These are phyloP conservation scores for Lagenaria siceraria DNA, from an alignment of 306 rosid genomes.

Conservation along the genomic window DNA sequence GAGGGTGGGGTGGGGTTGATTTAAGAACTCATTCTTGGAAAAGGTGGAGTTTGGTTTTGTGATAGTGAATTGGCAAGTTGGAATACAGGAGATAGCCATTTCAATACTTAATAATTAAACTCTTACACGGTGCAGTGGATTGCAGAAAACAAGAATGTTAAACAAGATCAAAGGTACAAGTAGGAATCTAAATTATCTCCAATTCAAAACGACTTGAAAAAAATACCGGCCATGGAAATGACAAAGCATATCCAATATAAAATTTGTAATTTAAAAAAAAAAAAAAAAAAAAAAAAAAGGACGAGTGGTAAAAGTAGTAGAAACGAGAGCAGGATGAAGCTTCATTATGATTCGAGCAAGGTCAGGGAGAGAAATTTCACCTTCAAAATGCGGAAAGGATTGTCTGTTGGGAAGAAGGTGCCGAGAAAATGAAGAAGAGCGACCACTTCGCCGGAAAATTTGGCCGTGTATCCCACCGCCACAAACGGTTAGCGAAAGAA, in stretches of 20 bases:
- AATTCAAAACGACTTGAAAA: neutral
- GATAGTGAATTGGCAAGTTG: conserved; percentile 21
- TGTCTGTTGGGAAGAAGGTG: conserved; percentile 2
- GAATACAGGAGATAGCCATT: conserved; percentile 36
- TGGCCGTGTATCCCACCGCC: neutral
- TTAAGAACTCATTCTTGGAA: conserved; percentile 12
- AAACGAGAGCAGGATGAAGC: neutral
- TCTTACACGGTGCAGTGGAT: neutral
- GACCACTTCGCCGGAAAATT: neutral
- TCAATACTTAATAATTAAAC: neutral
- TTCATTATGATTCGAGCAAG: neutral
- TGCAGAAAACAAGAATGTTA: neutral
- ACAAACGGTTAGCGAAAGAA: neutral
- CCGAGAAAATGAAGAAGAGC: too few species aligned
- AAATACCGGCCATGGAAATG: neutral
- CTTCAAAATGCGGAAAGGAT: conserved; percentile 15
- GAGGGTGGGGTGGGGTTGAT: conserved; percentile 15
- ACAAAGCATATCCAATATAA: conserved; percentile 29
- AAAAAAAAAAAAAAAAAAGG: too few species aligned
- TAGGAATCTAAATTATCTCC: neutral
- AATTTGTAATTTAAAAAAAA: neutral
- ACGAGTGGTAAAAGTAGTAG: neutral
- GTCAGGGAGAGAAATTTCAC: conserved; percentile 17
- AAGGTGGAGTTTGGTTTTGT: conserved; percentile 20
- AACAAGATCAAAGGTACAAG: neutral